Evolutionary conservation across 306 rosid species (phyloP), one percentile per base, ranked within the genome.

Genomic region (Lathyrus oleraceus): DNA sequence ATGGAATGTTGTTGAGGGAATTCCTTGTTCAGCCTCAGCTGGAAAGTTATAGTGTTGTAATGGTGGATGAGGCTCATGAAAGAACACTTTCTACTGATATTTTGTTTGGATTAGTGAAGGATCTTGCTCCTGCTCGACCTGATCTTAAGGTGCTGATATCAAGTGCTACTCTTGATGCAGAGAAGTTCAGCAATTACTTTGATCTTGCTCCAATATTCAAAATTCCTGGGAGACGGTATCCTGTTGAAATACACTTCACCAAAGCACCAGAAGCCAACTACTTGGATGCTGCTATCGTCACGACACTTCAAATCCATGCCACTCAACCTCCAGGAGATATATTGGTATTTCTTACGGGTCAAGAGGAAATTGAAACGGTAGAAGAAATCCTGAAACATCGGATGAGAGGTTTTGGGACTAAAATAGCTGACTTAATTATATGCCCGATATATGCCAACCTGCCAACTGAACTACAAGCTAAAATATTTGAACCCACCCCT

Each of bases 1-100:
- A 92, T 92, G 96, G 98, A 79, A 92, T 92, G 98, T 75, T 92
- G 58, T 71, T 92, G 86, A 79, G 93, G 70, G 98, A 90, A 75
- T 92, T 92, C 79, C 92, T 92, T 78, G 91, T 92, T 14, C 91
- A 92, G 65, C 96, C 96, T 35, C 88, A 90, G 80, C 87, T 92
- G n/a, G 86, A 85, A 28, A 75, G 96, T 80, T 92, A 92, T 73
- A 92, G 96, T 86, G 96, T 90, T 76, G 87, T 90, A 73, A 93
- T 93, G 96, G 93, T 93, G 90, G 98, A 93, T 75, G 98, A 93
- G 91, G 98, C 96, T 78, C 98, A 93, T 61, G 98, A 93, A 82
- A 87, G 98, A 61, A 93, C 98, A 69, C 92, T 93, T 42, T 93
- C 98, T 60, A 93, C 98, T 65, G 96, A 93, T 83, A 84, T 93